phyloP scores from a whole-genome alignment of 2,329 filamentous ascomycete genomes.

The Talaromyces sp. region DNA sequence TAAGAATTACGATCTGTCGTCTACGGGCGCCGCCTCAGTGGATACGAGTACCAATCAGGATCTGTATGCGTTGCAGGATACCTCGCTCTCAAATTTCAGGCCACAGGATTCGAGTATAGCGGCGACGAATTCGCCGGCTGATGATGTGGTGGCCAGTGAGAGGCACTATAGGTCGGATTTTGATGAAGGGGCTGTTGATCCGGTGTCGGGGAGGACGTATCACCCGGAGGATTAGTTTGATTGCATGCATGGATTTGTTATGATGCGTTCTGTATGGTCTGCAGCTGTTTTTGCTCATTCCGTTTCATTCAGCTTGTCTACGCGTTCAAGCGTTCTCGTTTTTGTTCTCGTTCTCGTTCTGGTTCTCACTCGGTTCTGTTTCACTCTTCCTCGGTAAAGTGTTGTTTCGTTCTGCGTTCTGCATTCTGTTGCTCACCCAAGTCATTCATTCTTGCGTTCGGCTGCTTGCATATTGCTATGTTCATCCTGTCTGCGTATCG shows the following conservation, averaged over 20 bases:
- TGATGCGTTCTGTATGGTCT: not conserved
- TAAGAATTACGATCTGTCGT: conserved; percentile 11
- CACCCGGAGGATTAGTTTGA: conserved; percentile 9
- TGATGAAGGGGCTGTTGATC: conserved; percentile 18
- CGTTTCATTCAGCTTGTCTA: not conserved
- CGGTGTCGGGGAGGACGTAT: conserved; percentile 17
- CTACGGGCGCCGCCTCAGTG: not conserved
- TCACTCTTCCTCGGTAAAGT: no score
- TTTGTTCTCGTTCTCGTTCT: not conserved
- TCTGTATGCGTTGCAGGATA: conserved; percentile 3
- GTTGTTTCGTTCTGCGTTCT: not conserved
- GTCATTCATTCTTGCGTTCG: not conserved
- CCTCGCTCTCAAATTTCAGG: not conserved
- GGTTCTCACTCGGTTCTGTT: not conserved
- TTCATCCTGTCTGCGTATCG: not conserved
- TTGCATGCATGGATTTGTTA: not conserved
- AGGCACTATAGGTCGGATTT: conserved; percentile 8
- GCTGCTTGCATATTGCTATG: not conserved
- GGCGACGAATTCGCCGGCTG: conserved; percentile 13
- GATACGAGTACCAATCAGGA: conserved; percentile 9
- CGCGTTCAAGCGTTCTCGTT: not conserved
- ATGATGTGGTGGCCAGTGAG: conserved; percentile 11
- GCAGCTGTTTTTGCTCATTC: not conserved
- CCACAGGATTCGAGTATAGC: not conserved
- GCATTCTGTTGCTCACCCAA: conserved; percentile 2